Conservation (phyloP, 2,329 filamentous ascomycete species). For the Ciborinia camelliae region DNA sequence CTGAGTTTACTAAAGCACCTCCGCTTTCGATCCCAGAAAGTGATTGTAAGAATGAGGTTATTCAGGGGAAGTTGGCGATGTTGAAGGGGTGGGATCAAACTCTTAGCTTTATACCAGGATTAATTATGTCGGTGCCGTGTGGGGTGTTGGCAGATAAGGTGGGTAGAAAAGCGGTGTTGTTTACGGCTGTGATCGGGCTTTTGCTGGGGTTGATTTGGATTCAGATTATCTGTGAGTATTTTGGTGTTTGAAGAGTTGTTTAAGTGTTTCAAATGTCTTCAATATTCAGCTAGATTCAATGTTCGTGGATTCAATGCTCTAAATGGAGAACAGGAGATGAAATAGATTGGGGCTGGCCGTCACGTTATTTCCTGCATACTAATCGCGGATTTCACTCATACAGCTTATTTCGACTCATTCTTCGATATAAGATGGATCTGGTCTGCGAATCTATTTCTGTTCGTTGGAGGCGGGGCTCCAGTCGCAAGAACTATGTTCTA, state of each 20-base stretch:
- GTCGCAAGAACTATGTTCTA: conserved; percentile 35
- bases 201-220: conserved; percentile 10
- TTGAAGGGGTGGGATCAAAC: conserved; percentile 47
- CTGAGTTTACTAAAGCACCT: conserved; percentile 1
- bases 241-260: not conserved
- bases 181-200: conserved; percentile 19
- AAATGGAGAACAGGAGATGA: no score
- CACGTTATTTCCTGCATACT: not conserved
- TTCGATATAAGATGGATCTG: conserved; percentile 35
- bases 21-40: conserved; percentile 39
- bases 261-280: no score
- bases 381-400: not conserved
- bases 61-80: conserved; percentile 52
- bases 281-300: no score
- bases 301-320: no score
- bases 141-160: conserved; percentile 24
- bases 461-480: conserved; percentile 40
- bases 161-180: conserved; percentile 22
- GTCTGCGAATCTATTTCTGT: conserved; percentile 30
- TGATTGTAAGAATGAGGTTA: conserved; percentile 48
- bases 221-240: conserved; percentile 22
- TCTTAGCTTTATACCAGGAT: conserved; percentile 47
- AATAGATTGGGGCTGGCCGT: not conserved
- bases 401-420: conserved; percentile 15
- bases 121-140: conserved; percentile 24